phyloP scores from a whole-genome alignment of 1,284 basidiomycete genomes.

The Lentinus polychrous region DNA sequence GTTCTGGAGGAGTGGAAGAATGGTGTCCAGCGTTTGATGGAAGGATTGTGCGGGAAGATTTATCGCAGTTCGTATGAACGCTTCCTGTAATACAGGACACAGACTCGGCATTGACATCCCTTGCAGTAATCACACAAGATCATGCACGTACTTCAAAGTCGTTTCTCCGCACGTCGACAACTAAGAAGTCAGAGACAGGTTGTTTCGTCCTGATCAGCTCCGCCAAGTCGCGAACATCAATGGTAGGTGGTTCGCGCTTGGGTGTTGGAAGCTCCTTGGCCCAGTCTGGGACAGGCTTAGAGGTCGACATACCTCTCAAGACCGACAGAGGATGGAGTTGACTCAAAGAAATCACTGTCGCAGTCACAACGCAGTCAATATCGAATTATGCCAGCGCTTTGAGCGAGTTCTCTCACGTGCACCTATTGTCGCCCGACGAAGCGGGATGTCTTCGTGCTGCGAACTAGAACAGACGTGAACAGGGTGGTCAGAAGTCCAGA shows the following conservation, averaged over 20 bases:
- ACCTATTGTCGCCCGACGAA: too few species aligned
- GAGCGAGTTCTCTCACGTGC: too few species aligned
- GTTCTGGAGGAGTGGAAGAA: constrained; percentile 6
- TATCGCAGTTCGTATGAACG: constrained; percentile 11
- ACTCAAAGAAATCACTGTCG: too few species aligned
- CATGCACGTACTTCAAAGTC: constrained; percentile 11
- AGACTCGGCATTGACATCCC: not conserved
- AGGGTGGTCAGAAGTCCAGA: too few species aligned
- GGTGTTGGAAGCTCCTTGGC: constrained; percentile 10
- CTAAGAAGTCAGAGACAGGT: constrained; percentile 11
- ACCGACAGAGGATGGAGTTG: too few species aligned
- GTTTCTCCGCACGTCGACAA: constrained; percentile 11
- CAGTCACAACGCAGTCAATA: too few species aligned
- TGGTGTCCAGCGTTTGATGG: constrained; percentile 10
- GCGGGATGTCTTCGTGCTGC: too few species aligned
- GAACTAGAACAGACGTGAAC: too few species aligned
- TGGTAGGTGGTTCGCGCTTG: constrained; percentile 10
- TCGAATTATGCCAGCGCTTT: too few species aligned
- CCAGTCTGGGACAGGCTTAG: constrained; percentile 12
- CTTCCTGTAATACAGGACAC: constrained; percentile 5
- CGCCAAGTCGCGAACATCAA: constrained; percentile 5
- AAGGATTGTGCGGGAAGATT: constrained; percentile 14
- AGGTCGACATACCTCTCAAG: too few species aligned
- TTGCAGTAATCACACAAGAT: not conserved
- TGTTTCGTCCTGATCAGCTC: constrained; percentile 11